A percentile compares a stretch with the other conserved stretches of the same genome.
Evolutionary conservation across 2,329 filamentous ascomycete species (phyloP).

Genomic region (Scleromitrula shiraiana): DNA sequence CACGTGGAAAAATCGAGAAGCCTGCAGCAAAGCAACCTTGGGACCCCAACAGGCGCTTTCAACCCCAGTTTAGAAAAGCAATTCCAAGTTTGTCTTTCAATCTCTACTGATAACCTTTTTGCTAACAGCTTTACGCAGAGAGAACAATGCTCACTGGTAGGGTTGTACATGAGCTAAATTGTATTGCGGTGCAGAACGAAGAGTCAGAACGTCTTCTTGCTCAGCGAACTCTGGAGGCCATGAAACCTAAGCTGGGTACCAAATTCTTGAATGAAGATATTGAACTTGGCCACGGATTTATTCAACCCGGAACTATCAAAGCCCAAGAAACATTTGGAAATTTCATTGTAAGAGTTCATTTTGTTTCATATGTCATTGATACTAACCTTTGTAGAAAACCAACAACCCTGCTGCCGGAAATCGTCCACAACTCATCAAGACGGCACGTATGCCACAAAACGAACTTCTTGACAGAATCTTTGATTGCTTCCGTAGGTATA

Average conservation of each 20-base stretch:
- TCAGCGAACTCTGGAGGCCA: slow-evolving; percentile 48
- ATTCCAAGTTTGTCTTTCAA: slow-evolving; percentile 55
- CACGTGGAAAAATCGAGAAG: slow-evolving; percentile 37
- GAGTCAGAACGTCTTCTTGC: slow-evolving; percentile 58
- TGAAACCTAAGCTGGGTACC: slow-evolving; percentile 51
- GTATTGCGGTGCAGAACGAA: slow-evolving; percentile 62
- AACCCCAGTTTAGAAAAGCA: slow-evolving; percentile 60
- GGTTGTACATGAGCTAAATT: slow-evolving; percentile 68
- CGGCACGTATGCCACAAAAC: slow-evolving; percentile 80
- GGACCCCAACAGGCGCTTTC: slow-evolving; percentile 44
- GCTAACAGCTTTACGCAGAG: slow-evolving; percentile 40
- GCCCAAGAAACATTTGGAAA: slow-evolving; percentile 36
- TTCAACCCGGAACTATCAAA: slow-evolving; percentile 48
- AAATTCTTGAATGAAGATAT: slow-evolving; percentile 30
- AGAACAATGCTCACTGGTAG: slow-evolving; percentile 68
- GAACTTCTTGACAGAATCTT: slow-evolving; percentile 82
- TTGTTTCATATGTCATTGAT: neutral
- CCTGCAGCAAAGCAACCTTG: slow-evolving; percentile 34
- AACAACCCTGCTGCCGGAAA: slow-evolving; percentile 43
- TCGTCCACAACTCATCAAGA: slow-evolving; percentile 69
- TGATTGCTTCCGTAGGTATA: slow-evolving; percentile 72
- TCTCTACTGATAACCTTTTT: neutral
- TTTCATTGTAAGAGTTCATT: slow-evolving; percentile 47
- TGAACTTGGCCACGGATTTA: slow-evolving; percentile 34
- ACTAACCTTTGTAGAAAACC: slow-evolving; percentile 40